Conservation (phyloP, 2,329 filamentous ascomycete species). For the Paracorniculantispora psalliotae region DNA sequence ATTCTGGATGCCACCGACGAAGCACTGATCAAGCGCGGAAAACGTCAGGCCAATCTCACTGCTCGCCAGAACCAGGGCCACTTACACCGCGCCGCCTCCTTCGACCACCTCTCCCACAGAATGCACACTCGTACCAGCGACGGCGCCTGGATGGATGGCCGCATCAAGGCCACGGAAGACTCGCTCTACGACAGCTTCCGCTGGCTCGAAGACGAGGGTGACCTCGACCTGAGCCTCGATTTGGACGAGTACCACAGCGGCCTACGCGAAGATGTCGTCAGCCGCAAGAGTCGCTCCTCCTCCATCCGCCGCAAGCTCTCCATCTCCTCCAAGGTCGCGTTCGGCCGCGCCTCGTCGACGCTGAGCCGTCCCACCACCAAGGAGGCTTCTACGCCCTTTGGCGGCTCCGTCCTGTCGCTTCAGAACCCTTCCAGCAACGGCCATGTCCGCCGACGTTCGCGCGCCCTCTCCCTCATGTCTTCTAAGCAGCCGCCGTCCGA, state of each 20-base stretch:
- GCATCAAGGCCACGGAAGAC: constrained; percentile 35
- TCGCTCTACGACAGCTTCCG: constrained; percentile 63
- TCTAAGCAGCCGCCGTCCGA: constrained; percentile 31
- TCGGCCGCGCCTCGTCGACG: constrained; percentile 51
- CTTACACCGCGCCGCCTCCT: constrained; percentile 7
- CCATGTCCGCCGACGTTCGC: constrained; percentile 47
- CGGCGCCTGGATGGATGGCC: constrained; percentile 16
- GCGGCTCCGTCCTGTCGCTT: constrained; percentile 19
- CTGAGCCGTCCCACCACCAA: constrained; percentile 43
- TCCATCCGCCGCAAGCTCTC: constrained; percentile 70
- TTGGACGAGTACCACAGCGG: constrained; percentile 68
- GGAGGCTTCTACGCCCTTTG: constrained; percentile 28
- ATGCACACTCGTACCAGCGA: constrained; percentile 23
- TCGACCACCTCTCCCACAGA: constrained; percentile 16
- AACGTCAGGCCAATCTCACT: constrained; percentile 21
- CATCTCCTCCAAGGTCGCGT: constrained; percentile 58
- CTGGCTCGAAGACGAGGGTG: constrained; percentile 69
- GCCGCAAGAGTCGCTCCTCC: constrained; percentile 44
- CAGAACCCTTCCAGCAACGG: constrained; percentile 22
- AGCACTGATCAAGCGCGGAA: constrained; percentile 22
- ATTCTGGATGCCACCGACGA: constrained; percentile 29
- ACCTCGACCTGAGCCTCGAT: constrained; percentile 61
- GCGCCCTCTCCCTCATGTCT: constrained; percentile 50
- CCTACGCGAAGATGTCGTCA: constrained; percentile 44
- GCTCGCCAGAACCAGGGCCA: background rate